phyloP scores from a whole-genome alignment of 306 rosid genomes.

The Echinosophora koreensis region DNA sequence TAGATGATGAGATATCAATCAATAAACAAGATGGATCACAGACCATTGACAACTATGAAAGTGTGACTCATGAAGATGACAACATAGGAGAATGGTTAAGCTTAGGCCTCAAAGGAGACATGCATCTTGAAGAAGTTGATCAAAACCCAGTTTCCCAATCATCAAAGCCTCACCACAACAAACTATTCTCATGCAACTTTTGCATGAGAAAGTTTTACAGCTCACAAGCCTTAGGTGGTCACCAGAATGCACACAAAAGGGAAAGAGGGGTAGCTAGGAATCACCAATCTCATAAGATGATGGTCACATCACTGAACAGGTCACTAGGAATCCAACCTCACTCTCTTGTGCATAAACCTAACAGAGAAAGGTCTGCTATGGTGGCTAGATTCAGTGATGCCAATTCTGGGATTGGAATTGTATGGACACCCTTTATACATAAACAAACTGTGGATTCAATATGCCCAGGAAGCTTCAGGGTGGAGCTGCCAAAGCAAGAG shows the following conservation, averaged over 20 bases:
- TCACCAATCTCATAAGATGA: constrained; percentile 57
- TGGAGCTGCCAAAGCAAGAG: constrained; percentile 50
- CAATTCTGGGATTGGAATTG: constrained; percentile 42
- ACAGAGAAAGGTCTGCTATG: constrained; percentile 50
- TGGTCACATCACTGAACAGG: constrained; percentile 52
- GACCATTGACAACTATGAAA: neutral
- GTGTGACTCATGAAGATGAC: constrained; percentile 19
- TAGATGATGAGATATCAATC: constrained; percentile 38
- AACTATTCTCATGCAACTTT: constrained; percentile 73
- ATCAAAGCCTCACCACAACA: constrained; percentile 54
- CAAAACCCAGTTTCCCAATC: constrained; percentile 42
- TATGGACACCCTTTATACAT: constrained; percentile 58
- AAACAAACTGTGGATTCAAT: constrained; percentile 57
- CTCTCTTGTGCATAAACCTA: constrained; percentile 63
- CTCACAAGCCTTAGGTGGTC: constrained; percentile 85
- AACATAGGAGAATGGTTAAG: constrained; percentile 73
- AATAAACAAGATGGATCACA: constrained; percentile 40
- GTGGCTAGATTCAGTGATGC: constrained; percentile 55
- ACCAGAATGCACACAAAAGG: constrained; percentile 85
- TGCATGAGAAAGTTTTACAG: constrained; percentile 80
- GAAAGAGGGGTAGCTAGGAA: constrained; percentile 78
- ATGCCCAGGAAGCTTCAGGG: constrained; percentile 78
- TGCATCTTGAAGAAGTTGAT: constrained; percentile 1
- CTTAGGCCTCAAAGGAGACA: constrained; percentile 57
- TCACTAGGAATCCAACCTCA: constrained; percentile 72